Conservation (phyloP, 2,329 filamentous ascomycete genomes). For the Penicillium sclerotigenum region DNA sequence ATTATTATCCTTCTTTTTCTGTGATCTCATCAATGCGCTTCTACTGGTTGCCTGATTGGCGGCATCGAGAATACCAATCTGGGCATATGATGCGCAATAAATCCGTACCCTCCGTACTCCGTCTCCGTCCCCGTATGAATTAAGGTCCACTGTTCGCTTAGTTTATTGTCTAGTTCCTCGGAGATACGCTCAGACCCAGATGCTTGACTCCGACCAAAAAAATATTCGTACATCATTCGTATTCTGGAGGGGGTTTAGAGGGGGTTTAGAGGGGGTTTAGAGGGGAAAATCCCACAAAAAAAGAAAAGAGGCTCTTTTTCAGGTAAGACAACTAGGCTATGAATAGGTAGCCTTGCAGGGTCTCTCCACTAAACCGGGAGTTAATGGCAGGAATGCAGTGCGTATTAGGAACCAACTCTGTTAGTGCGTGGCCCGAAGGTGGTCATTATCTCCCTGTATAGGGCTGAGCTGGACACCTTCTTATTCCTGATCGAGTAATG, state of each 20-base stretch:
- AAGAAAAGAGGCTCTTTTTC: constrained; percentile 7
- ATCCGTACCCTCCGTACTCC: neutral
- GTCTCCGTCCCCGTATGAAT: neutral
- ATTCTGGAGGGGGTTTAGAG: neutral
- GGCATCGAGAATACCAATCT: constrained; percentile 3
- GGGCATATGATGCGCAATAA: constrained; percentile 10
- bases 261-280: neutral
- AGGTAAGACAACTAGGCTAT: constrained; percentile 5
- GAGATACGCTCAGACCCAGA: neutral
- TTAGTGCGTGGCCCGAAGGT: neutral
- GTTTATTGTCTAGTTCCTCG: neutral
- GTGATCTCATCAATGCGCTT: constrained; percentile 2
- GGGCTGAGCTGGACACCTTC: constrained; percentile 6
- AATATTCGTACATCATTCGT: neutral
- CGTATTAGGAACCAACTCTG: neutral
- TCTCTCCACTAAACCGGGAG: neutral
- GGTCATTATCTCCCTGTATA: neutral
- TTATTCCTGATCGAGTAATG: constrained; percentile 7
- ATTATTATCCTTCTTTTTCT: neutral
- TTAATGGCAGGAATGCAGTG: neutral
- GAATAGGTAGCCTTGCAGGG: constrained; percentile 9
- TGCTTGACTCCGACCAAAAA: neutral
- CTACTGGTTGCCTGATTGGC: constrained; percentile 9
- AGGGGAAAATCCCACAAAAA: neutral
- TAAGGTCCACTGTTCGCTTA: neutral